Conservation (phyloP, 2,329 filamentous ascomycete species). For the Fusarium camptoceras region DNA sequence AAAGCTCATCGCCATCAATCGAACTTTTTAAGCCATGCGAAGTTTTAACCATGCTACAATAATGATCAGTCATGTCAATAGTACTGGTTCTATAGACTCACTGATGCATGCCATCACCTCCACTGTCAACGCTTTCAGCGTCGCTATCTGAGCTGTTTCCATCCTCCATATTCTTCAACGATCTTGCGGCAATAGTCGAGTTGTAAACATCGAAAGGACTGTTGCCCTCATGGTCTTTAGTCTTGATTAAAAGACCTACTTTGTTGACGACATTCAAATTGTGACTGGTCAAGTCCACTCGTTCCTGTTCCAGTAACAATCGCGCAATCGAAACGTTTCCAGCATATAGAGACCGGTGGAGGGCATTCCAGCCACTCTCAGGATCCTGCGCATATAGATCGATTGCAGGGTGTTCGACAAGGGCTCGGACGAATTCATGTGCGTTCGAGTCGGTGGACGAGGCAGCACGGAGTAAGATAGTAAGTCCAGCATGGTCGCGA, state of each 20-base stretch:
- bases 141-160: constrained; percentile 63
- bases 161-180: constrained; percentile 64
- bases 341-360: constrained; percentile 90
- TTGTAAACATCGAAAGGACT: constrained; percentile 95
- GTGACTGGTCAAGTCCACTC: constrained; percentile 71
- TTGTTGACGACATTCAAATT: constrained; percentile 69
- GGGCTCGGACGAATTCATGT: constrained; percentile 77
- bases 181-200: constrained; percentile 83
- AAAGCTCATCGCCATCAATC: constrained; percentile 80
- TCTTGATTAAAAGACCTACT: constrained; percentile 84
- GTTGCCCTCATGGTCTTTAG: constrained; percentile 94
- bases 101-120: constrained; percentile 44
- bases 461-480: constrained; percentile 84
- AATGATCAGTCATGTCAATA: constrained; percentile 28
- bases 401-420: constrained; percentile 83
- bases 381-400: constrained; percentile 89
- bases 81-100: constrained; percentile 40
- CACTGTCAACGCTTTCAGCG: constrained; percentile 67
- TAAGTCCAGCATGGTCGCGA: constrained; percentile 84
- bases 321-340: constrained; percentile 90
- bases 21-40: constrained; percentile 35
- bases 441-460: constrained; percentile 79
- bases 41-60: constrained; percentile 35
- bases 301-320: constrained; percentile 82
- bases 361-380: constrained; percentile 95